A percentile compares a stretch with the other conserved stretches of the same genome.
Conservation (phyloP, 257 asterid genomes). For the Solanum clarkiae region DNA sequence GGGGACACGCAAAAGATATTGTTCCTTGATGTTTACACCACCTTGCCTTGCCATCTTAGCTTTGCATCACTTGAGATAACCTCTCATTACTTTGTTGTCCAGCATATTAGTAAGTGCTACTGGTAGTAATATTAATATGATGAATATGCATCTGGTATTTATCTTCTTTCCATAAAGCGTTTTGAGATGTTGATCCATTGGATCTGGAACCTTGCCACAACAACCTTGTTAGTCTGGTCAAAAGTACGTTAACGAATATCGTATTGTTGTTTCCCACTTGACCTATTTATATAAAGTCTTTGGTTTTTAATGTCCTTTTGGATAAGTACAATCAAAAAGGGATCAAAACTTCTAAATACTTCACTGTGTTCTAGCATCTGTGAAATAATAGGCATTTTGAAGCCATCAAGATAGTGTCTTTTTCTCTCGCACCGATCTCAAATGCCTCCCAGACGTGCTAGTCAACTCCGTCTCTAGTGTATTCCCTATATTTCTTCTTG, state of each 20-base stretch:
- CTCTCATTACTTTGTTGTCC: not conserved
- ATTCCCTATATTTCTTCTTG: not conserved
- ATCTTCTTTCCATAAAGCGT: not conserved
- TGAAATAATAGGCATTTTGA: not conserved
- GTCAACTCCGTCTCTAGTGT: not conserved
- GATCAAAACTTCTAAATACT: not conserved
- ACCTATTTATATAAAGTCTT: not conserved
- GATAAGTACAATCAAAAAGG: not conserved
- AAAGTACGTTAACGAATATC: not conserved
- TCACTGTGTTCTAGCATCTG: not conserved
- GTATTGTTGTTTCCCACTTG: not conserved
- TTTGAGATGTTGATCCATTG: not conserved
- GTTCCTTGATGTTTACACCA: too few relatives aligned
- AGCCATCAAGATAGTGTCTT: not conserved
- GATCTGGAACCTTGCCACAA: not conserved
- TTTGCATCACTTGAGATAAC: not conserved
- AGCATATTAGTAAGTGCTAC: not conserved
- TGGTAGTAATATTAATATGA: not conserved
- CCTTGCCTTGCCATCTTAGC: not conserved
- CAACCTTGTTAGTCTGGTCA: not conserved
- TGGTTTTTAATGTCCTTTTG: not conserved
- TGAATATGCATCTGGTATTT: not conserved
- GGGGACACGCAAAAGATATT: too few relatives aligned
- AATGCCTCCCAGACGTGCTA: too few relatives aligned
- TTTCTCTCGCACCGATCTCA: not conserved